Evolutionary conservation across 164 flowering plant species (phyloP).

Genomic region (Magnolia kwangsiensis): DNA sequence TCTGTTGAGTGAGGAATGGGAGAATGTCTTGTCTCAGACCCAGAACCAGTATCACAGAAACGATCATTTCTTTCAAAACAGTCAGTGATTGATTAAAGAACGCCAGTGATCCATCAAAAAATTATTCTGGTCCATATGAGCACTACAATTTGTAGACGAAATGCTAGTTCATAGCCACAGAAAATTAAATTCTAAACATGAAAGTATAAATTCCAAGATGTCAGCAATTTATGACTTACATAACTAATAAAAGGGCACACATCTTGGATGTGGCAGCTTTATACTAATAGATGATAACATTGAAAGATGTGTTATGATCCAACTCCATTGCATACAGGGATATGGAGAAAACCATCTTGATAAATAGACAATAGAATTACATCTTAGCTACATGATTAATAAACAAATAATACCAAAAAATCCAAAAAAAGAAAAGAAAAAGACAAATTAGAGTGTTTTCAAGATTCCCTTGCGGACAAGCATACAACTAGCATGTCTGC

Average conservation of each 20-base stretch:
- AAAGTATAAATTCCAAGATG: too few relatives aligned
- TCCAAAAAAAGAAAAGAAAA: too few relatives aligned
- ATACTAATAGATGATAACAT: neutral
- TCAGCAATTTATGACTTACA: neutral
- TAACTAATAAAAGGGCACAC: neutral
- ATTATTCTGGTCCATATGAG: too few relatives aligned
- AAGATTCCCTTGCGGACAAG: neutral
- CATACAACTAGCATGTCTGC: neutral
- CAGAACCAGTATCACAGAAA: neutral
- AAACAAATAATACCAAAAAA: neutral
- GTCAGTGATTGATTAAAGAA: too few relatives aligned
- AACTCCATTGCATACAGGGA: neutral
- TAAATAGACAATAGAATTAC: neutral
- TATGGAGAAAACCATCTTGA: neutral
- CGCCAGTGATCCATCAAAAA: too few relatives aligned
- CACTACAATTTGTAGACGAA: neutral
- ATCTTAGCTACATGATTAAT: neutral
- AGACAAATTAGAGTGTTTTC: neutral
- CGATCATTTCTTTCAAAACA: neutral
- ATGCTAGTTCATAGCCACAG: neutral
- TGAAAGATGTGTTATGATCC: neutral
- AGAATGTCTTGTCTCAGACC: neutral
- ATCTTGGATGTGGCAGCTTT: neutral
- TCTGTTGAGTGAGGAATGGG: neutral
- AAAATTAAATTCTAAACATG: neutral